Evolutionary conservation across 1,139 yeast species (phyloP).

Genomic region (Saccharomyces hybrid): DNA sequence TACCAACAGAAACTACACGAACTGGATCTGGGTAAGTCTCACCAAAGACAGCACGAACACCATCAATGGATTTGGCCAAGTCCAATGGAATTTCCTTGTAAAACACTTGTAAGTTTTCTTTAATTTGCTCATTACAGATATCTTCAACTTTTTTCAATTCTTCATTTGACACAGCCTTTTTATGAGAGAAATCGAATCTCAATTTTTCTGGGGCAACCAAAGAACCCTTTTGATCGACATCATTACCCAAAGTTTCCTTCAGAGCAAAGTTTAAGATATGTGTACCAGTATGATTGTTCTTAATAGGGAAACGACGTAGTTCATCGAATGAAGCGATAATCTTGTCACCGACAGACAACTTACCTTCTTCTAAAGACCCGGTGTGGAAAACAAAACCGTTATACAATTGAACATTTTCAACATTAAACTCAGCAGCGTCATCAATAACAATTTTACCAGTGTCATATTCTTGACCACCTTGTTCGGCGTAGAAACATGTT

Average conservation of each 20-base stretch:
- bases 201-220: constrained; percentile 91
- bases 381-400: constrained; percentile 96
- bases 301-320: constrained; percentile 90
- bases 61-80: constrained; percentile 63
- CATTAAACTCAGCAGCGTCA: constrained; percentile 79
- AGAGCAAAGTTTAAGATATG: constrained; percentile 87
- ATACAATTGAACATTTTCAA: constrained; percentile 83
- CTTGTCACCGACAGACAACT: constrained; percentile 54
- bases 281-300: constrained; percentile 98
- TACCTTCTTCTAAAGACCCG: constrained; percentile 75
- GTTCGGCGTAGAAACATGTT: constrained; percentile 96
- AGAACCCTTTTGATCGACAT: constrained; percentile 93
- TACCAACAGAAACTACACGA: constrained; percentile 93
- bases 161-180: constrained; percentile 62
- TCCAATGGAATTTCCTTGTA: constrained; percentile 75
- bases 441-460: constrained; percentile 89
- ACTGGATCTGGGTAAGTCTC: constrained; percentile 99
- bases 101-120: constrained; percentile 62
- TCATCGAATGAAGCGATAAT: constrained; percentile 88
- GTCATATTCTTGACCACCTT: constrained; percentile 98
- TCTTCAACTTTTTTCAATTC: constrained; percentile 73
- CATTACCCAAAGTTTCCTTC: constrained; percentile 77
- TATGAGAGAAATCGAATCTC: constrained; percentile 93
- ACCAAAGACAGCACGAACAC: constrained; percentile 96
- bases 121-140: constrained; percentile 64